A percentile compares a stretch with the other conserved stretches of the same genome.
phyloP scores from a whole-genome alignment of 208 protist species.

The Acanthamoeba triangularis region DNA sequence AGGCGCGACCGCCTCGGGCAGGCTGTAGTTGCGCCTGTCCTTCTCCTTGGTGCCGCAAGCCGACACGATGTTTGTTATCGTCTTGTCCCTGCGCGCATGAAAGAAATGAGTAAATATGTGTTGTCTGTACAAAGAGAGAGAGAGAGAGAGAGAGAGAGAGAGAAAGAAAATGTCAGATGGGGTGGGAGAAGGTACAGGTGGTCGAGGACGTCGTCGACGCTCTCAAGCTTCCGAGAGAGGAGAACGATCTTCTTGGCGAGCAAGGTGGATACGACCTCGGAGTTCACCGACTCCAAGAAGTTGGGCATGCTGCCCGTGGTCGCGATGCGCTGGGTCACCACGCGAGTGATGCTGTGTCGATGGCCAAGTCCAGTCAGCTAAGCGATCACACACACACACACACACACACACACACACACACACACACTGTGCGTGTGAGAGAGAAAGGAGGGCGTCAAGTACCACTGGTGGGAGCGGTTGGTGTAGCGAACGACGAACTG shows the following conservation, averaged over 20 bases:
- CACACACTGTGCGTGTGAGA: no score
- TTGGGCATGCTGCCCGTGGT: conserved; percentile 43
- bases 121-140: no score
- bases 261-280: neutral
- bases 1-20: neutral
- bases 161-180: no score
- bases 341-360: neutral
- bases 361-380: neutral
- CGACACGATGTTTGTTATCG: conserved; percentile 2
- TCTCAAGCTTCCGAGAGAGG: conserved; percentile 39
- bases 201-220: neutral
- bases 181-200: neutral
- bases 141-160: no score
- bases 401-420: no score
- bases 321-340: conserved; percentile 25
- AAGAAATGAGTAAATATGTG: neutral
- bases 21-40: neutral
- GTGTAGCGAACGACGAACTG: conserved; percentile 71
- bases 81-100: neutral
- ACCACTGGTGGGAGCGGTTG: conserved; percentile 27
- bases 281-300: neutral
- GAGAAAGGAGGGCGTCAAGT: neutral
- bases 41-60: conserved; percentile 42
- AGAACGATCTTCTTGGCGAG: conserved; percentile 48
- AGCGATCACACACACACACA: neutral